Evolutionary conservation across 1,284 basidiomycete species (phyloP), one percentile per base, ranked within the genome.

Genomic region (Fomitopsis betulina): DNA sequence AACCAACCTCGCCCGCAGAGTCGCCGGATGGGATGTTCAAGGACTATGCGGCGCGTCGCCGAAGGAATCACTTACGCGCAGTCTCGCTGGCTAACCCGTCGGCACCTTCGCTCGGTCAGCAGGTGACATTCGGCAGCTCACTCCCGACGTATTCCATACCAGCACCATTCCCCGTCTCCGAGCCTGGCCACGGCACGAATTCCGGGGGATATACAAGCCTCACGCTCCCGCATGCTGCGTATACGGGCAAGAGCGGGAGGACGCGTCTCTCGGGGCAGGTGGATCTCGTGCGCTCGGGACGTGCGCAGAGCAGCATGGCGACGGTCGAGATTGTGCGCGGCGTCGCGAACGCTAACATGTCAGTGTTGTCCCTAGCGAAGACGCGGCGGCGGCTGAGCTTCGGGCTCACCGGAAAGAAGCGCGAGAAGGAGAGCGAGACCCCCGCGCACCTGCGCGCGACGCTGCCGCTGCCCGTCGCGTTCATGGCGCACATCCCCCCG

Each of bases 261-360:
- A 61, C 66, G 2, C 61, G 73, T 64, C 25, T 67, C 59, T 65
- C 75, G 58, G 80, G 85, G 35, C 75, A 78, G 59, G 73, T 93
- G 19, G 89, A 94, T 72, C 75, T 92, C 45, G 87, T 89, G 4
- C 79, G 81, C 17, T 81, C 84, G 25, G 91, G 92, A 5, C 75
- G 91, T 15, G 91, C 91, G 2, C 88, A 92, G 68, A 86, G 85
- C 12, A 91, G 89, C 15, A 94, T 96, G 93, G 87, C 88, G 9
- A 91, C 85, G 45, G 83, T 94, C 57, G 90, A 92, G 59, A 82
- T 93, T 49, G 83, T 89, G n/a, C 77, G 79, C 38, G 86, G 87
- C 7, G 76, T 85, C 3, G 81, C 80, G 13, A 53, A 58, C 5
- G 57, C 55, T 17, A 58, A 40, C 47, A 50, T 39, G 25, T 63